Evolutionary conservation across 331 rosid species (phyloP).

Genomic region (Stylosanthes scabra): DNA sequence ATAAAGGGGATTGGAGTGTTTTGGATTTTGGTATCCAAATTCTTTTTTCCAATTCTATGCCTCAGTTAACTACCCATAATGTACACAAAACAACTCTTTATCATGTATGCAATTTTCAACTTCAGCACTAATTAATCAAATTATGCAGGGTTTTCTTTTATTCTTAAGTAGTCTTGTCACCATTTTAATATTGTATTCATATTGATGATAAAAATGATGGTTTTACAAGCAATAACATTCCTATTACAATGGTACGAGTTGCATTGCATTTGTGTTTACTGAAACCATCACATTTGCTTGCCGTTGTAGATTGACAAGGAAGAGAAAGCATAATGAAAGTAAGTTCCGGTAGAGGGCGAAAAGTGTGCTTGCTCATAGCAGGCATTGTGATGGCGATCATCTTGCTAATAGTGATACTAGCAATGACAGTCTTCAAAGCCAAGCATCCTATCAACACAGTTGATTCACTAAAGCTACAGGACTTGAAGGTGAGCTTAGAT

Average conservation of each 20-base stretch:
- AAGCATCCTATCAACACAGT: constrained; percentile 57
- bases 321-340: constrained; percentile 39
- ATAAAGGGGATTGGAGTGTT: no score
- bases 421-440: constrained; percentile 84
- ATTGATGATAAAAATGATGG: no score
- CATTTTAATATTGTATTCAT: no score
- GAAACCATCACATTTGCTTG: constrained; percentile 28
- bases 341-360: constrained; percentile 38
- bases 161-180: no score
- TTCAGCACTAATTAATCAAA: no score
- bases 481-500: constrained; percentile 51
- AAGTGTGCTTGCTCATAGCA: constrained; percentile 35
- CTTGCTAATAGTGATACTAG: constrained; percentile 53
- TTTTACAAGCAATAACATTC: no score
- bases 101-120: no score
- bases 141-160: no score
- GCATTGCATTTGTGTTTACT: constrained; percentile 7
- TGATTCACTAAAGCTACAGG: constrained; percentile 46
- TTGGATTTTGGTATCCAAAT: no score
- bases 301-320: constrained; percentile 28
- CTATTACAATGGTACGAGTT: not conserved
- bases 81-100: no score
- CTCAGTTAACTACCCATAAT: no score
- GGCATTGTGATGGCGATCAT: constrained; percentile 36
- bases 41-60: no score